A percentile compares a stretch with the other conserved stretches of the same genome.
Conservation (phyloP, 2,329 filamentous ascomycete genomes). For the Capronia coronata region DNA sequence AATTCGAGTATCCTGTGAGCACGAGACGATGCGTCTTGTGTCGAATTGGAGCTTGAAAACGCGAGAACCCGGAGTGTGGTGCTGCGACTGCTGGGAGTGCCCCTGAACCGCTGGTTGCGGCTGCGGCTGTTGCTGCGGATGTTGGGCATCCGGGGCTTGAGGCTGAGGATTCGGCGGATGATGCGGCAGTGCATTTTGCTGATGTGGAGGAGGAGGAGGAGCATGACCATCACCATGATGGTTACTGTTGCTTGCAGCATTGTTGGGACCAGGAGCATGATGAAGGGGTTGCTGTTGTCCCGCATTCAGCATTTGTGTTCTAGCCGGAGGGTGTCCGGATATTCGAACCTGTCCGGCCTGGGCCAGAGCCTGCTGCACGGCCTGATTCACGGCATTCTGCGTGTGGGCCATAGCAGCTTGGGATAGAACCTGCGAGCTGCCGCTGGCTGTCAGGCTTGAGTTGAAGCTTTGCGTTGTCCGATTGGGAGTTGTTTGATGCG, state of each 20-base stretch:
- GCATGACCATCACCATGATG: not conserved
- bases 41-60: conserved; percentile 98
- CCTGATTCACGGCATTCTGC: conserved; percentile 10
- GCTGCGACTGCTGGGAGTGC: conserved; percentile 7
- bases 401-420: conserved; percentile 12
- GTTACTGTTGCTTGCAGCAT: not conserved
- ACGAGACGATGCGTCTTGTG: conserved; percentile 85
- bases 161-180: conserved; percentile 2
- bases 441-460: conserved; percentile 7
- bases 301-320: not conserved
- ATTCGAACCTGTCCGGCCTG: conserved; percentile 6
- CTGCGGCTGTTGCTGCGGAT: conserved; percentile 25
- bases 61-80: conserved; percentile 44
- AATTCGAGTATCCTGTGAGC: conserved; percentile 83
- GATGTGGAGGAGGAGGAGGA: not conserved
- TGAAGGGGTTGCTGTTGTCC: conserved; percentile 3
- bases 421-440: conserved; percentile 6
- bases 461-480: conserved; percentile 6
- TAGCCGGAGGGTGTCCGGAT: not conserved
- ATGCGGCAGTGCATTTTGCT: not conserved
- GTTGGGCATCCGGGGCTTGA: not conserved
- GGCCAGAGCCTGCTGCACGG: conserved; percentile 12
- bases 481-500: conserved; percentile 10
- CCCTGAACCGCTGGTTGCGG: conserved; percentile 4
- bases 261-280: not conserved